Conservation (phyloP, 768 basidiomycete genomes). For the Sistotremastrum niveocremeum region DNA sequence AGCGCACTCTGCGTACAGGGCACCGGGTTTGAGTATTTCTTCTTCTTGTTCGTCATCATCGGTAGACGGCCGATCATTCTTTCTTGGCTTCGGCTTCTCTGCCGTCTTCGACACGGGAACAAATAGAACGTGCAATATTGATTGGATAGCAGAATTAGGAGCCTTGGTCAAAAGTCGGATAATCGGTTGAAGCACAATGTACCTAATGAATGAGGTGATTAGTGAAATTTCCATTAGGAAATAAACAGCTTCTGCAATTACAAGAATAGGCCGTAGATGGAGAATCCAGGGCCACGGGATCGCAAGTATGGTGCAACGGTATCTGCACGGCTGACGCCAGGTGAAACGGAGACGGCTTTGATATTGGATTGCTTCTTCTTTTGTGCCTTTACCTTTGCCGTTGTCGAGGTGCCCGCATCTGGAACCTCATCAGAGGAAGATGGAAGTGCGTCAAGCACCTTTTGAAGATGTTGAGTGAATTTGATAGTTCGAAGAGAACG, state of each 20-base stretch:
- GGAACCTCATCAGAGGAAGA: conserved; percentile 37
- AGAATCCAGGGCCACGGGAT: conserved; percentile 16
- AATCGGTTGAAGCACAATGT: conserved; percentile 51
- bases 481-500: conserved; percentile 50
- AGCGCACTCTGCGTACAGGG: conserved; percentile 65
- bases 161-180: conserved; percentile 60
- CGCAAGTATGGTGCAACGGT: conserved; percentile 37
- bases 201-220: conserved; percentile 27
- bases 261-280: conserved; percentile 34
- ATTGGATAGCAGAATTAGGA: conserved; percentile 49
- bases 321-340: conserved; percentile 62
- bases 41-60: conserved; percentile 20
- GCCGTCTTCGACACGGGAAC: conserved; percentile 60
- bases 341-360: conserved; percentile 57
- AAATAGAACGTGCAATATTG: conserved; percentile 70
- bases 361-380: conserved; percentile 56
- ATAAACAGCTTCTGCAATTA: conserved; percentile 14
- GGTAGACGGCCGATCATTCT: neutral
- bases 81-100: too few relatives aligned
- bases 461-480: conserved; percentile 69
- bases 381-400: conserved; percentile 17
- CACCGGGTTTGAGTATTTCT: conserved; percentile 66
- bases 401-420: conserved; percentile 22
- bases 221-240: neutral
- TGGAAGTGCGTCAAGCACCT: conserved; percentile 72